Evolutionary conservation across 352 stramenopile species (phyloP).

Genomic region (Stramenopiles sp.): DNA sequence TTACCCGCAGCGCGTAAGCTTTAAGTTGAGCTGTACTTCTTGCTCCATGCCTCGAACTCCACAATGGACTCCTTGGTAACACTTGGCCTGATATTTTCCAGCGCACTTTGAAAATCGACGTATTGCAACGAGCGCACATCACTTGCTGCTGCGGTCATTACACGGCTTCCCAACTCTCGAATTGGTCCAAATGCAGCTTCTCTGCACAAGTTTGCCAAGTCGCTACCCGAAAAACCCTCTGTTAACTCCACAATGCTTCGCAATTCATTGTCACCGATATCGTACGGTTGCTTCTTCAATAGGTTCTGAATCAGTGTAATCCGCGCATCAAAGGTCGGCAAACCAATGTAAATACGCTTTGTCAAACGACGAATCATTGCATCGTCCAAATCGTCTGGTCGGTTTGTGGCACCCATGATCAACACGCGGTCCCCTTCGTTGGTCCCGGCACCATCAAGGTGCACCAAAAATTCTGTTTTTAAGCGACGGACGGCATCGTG

Average conservation of each 20-base stretch:
- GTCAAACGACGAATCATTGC: slow-evolving; percentile 84
- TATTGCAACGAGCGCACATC: background rate
- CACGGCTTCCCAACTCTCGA: background rate
- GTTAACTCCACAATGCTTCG: background rate
- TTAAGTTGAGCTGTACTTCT: background rate
- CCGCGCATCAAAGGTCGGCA: slow-evolving; percentile 63
- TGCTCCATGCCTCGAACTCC: background rate
- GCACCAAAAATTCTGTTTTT: slow-evolving; percentile 96
- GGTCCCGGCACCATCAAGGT: slow-evolving; percentile 81
- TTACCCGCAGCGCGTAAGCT: too few relatives aligned
- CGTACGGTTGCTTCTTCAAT: background rate
- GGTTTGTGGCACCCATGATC: slow-evolving; percentile 75
- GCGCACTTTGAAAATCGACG: background rate
- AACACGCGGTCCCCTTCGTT: slow-evolving; percentile 67
- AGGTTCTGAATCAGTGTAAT: slow-evolving; percentile 21
- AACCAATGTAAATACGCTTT: slow-evolving; percentile 89
- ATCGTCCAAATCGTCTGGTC: slow-evolving; percentile 91
- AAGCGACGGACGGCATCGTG: slow-evolving; percentile 89
- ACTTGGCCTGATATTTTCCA: slow-evolving; percentile 1
- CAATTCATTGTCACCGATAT: background rate
- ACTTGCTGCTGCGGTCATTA: background rate
- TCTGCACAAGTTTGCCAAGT: background rate
- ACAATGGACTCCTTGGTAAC: background rate
- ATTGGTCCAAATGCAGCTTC: slow-evolving; percentile 5
- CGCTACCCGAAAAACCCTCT: slow-evolving; percentile 1